Conservation (phyloP, 306 rosid species). For the Citrullus amarus region DNA sequence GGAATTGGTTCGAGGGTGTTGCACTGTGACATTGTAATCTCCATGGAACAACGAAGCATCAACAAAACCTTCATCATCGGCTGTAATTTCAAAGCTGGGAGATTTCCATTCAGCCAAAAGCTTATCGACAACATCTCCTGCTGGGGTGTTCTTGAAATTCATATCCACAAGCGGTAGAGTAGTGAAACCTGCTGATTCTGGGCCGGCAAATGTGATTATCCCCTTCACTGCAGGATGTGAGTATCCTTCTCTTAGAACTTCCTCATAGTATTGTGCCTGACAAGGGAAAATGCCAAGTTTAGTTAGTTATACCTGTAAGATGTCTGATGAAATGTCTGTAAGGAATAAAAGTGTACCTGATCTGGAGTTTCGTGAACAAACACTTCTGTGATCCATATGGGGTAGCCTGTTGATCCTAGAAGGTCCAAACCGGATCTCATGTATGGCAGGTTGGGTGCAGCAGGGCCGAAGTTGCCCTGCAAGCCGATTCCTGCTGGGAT, state of each 20-base stretch:
- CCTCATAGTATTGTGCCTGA: conserved; percentile 59
- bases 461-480: conserved; percentile 41
- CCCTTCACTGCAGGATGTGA: conserved; percentile 68
- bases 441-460: conserved; percentile 37
- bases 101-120: conserved; percentile 54
- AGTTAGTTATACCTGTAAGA: not conserved
- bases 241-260: conserved; percentile 51
- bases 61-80: conserved; percentile 39
- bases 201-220: conserved; percentile 66
- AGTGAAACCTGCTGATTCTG: conserved; percentile 48
- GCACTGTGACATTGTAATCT: conserved; percentile 49
- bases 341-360: not conserved
- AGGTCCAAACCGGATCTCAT: conserved; percentile 56
- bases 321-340: not conserved
- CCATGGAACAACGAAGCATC: conserved; percentile 57
- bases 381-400: conserved; percentile 73
- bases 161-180: conserved; percentile 30
- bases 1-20: conserved; percentile 28
- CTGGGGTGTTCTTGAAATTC: conserved; percentile 43
- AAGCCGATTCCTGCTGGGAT: conserved; percentile 43
- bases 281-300: not conserved
- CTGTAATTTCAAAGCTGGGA: conserved; percentile 15
- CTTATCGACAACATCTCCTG: conserved; percentile 71
- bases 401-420: conserved; percentile 46
- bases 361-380: not conserved